phyloP scores from a whole-genome alignment of 2,329 filamentous ascomycete species.

The Lasiodiplodia citricola region DNA sequence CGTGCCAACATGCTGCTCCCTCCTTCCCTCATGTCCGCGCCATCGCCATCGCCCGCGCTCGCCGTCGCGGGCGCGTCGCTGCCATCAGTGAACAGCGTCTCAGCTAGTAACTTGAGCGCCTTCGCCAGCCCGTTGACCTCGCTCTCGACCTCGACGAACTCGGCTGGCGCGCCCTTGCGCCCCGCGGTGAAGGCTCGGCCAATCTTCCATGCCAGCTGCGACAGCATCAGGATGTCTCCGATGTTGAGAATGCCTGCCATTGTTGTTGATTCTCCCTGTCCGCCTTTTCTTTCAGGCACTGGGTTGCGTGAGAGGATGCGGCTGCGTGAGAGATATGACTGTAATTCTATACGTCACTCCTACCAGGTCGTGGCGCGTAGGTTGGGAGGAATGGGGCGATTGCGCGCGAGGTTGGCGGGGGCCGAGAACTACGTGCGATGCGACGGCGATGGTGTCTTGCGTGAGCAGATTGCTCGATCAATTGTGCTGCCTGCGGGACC shows the following conservation, averaged over 20 bases:
- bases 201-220: conserved; percentile 53
- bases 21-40: neutral
- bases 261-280: neutral
- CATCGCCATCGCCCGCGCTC: conserved; percentile 23
- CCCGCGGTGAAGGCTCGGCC: conserved; percentile 51
- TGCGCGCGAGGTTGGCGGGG: neutral
- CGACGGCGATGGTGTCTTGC: neutral
- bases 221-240: conserved; percentile 54
- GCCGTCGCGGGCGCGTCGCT: conserved; percentile 22
- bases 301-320: neutral
- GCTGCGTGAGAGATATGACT: neutral
- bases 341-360: no score
- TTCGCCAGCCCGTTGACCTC: conserved; percentile 50
- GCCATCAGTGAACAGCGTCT: conserved; percentile 45
- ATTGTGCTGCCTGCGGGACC: neutral
- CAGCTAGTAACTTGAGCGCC: conserved; percentile 52
- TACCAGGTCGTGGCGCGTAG: no score
- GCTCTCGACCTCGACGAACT: conserved; percentile 51
- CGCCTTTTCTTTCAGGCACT: neutral
- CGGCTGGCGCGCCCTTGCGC: conserved; percentile 45
- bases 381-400: no score
- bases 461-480: neutral
- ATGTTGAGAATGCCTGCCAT: conserved; percentile 42
- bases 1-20: conserved; percentile 37
- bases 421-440: neutral